phyloP scores from a whole-genome alignment of 1,284 basidiomycete species.

The Dichomitus squalens region DNA sequence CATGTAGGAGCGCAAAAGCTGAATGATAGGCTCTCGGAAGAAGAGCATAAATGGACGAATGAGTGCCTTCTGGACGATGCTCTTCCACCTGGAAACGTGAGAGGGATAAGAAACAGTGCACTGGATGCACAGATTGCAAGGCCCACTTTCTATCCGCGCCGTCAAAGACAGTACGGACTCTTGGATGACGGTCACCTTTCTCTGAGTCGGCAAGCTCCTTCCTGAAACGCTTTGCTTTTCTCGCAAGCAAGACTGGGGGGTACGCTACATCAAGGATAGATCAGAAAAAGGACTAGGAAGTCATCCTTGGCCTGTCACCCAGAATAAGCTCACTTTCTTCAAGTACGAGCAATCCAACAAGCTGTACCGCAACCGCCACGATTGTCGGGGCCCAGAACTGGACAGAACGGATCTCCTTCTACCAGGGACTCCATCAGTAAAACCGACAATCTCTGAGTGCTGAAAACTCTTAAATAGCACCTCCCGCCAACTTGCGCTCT shows the following conservation, averaged over 20 bases:
- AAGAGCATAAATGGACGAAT: slow-evolving; percentile 49
- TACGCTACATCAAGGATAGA: slow-evolving; percentile 37
- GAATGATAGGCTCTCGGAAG: slow-evolving; percentile 46
- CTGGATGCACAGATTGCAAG: background rate
- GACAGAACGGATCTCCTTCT: background rate
- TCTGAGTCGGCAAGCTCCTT: slow-evolving; percentile 37
- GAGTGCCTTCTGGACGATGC: slow-evolving; percentile 39
- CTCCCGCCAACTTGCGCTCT: no score
- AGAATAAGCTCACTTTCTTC: slow-evolving; percentile 43
- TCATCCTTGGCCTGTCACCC: no score
- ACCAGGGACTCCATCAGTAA: no score
- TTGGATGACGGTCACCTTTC: slow-evolving; percentile 24
- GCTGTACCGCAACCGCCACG: slow-evolving; percentile 37
- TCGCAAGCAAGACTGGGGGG: slow-evolving; percentile 46
- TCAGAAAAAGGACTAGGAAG: no score
- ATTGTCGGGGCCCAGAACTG: slow-evolving; percentile 46
- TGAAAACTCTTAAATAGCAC: no score
- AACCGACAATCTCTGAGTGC: no score
- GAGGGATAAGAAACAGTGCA: background rate
- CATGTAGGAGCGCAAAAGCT: slow-evolving; percentile 48
- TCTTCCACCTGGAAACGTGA: slow-evolving; percentile 35
- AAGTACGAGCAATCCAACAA: slow-evolving; percentile 45
- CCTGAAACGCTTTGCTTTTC: slow-evolving; percentile 42
- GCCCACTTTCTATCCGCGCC: slow-evolving; percentile 28
- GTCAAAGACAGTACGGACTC: slow-evolving; percentile 32